Evolutionary conservation across 441 rosid genomes (phyloP).

Genomic region (Jatropha multifida): DNA sequence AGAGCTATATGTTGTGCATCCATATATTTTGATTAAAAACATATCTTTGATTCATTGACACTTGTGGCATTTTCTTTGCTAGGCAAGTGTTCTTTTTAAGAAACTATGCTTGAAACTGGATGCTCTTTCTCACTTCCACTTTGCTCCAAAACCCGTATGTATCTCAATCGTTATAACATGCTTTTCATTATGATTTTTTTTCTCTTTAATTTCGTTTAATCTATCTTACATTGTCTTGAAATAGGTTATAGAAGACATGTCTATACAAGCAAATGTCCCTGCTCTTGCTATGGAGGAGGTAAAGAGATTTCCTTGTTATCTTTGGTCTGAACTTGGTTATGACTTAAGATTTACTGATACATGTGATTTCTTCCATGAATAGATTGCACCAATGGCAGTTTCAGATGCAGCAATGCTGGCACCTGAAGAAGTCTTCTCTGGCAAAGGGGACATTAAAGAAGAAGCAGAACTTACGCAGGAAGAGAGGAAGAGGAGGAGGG

Average conservation of each 20-base stretch:
- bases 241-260: slow-evolving; percentile 90
- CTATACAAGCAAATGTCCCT: slow-evolving; percentile 79
- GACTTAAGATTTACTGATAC: slow-evolving; percentile 16
- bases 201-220: not conserved
- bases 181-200: not conserved
- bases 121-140: slow-evolving; percentile 95
- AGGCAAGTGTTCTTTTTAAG: slow-evolving; percentile 79
- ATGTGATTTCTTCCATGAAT: slow-evolving; percentile 27
- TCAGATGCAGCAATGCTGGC: slow-evolving; percentile 99
- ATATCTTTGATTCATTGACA: slow-evolving; percentile 10
- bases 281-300: slow-evolving; percentile 99
- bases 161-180: slow-evolving; percentile 18
- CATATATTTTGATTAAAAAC: not conserved
- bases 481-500: slow-evolving; percentile 94
- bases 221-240: slow-evolving; percentile 21
- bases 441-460: slow-evolving; percentile 85
- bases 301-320: slow-evolving; percentile 6
- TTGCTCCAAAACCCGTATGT: slow-evolving; percentile 94
- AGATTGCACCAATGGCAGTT: slow-evolving; percentile 97
- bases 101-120: slow-evolving; percentile 88
- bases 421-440: slow-evolving; percentile 86
- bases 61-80: slow-evolving; percentile 16
- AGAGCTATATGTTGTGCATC: not conserved
- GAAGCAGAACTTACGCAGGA: slow-evolving; percentile 76
- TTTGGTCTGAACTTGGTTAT: slow-evolving; percentile 9